Conservation (phyloP, 768 basidiomycete genomes). For the Hericium coralloides region DNA sequence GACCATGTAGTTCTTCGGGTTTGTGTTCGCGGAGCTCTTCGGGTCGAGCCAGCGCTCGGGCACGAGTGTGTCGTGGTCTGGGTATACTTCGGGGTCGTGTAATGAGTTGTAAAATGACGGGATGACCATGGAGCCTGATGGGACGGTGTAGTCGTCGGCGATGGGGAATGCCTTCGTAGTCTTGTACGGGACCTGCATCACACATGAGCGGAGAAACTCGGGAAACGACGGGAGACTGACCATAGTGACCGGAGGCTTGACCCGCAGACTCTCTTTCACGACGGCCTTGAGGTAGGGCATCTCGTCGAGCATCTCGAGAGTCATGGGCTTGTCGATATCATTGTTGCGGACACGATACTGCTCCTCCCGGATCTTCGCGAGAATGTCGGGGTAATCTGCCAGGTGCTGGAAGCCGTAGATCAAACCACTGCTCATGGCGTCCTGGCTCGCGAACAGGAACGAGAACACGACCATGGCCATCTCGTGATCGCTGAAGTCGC, state of each 20-base stretch:
- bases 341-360: slow-evolving; percentile 77
- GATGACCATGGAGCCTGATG: slow-evolving; percentile 88
- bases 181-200: slow-evolving; percentile 79
- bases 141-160: slow-evolving; percentile 84
- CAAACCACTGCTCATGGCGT: slow-evolving; percentile 96
- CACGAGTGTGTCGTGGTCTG: slow-evolving; percentile 70
- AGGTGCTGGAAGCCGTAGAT: slow-evolving; percentile 96
- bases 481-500: slow-evolving; percentile 86
- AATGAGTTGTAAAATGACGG: slow-evolving; percentile 89
- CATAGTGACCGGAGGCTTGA: slow-evolving; percentile 95
- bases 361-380: slow-evolving; percentile 86
- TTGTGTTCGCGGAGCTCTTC: slow-evolving; percentile 63
- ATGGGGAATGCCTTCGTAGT: slow-evolving; percentile 89
- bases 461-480: slow-evolving; percentile 97
- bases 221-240: slow-evolving; percentile 30
- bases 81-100: slow-evolving; percentile 83
- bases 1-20: slow-evolving; percentile 93
- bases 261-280: slow-evolving; percentile 87
- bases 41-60: slow-evolving; percentile 95
- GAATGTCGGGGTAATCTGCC: slow-evolving; percentile 82
- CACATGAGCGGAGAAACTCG: slow-evolving; percentile 1
- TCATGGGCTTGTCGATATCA: slow-evolving; percentile 67
- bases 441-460: slow-evolving; percentile 94
- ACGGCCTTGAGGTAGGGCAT: slow-evolving; percentile 92
- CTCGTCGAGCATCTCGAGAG: slow-evolving; percentile 81